Evolutionary conservation across 192 early-diverging fungal genomes (phyloP), one percentile per base, ranked within the genome.

Genomic region (Entophlyctis helioformis): DNA sequence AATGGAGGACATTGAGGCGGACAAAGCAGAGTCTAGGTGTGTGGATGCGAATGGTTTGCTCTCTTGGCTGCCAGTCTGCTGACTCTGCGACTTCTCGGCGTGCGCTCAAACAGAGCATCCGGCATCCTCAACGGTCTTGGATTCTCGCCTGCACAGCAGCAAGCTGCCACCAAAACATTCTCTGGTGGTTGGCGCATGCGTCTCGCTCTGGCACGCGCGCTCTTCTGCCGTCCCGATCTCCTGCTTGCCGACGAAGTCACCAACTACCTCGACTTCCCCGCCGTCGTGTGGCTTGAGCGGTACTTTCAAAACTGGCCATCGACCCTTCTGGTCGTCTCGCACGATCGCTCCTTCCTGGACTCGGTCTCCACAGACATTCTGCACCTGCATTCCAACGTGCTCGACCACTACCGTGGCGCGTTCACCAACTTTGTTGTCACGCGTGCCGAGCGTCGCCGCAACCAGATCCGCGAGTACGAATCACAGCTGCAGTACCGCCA

Each of bases 311-410:
- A 76, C 0, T 95, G 91, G 90, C 67, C 74, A 28, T 89, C 86
- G 39, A 94, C 93, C 1, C 59, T 99, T 36, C 72, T 96, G 37
- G 86, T 96, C 18, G 96, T 99, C 26, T 95, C 91, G 40, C 96
- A 98, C 87, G 96, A 98, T 67, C 64, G 95, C 61, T 81, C 80
- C 56, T 98, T 98, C 72, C 67, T 98, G 56, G 96, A 98, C 51
- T 85, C 88, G 42, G 87, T 95, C 5, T 84, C 96, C 0, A 98
- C 96, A 0, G 96, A 98, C 63, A 94, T 98, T 64, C 62, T 95
- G 29, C 87, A 94, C 61, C 82, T 93, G 63, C 91, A 96, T 57
- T 85, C 86, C n/a, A 83, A 86, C 42, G 67, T 80, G 46, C 66
- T 98, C 33, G 91, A 96, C 57, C 84, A 86, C 53, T 98, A 98